Percentiles rank a stretch among this genome's conserved stretches.
Conservation (phyloP, 352 stramenopile species). For the Phytophthora ohioensis region DNA sequence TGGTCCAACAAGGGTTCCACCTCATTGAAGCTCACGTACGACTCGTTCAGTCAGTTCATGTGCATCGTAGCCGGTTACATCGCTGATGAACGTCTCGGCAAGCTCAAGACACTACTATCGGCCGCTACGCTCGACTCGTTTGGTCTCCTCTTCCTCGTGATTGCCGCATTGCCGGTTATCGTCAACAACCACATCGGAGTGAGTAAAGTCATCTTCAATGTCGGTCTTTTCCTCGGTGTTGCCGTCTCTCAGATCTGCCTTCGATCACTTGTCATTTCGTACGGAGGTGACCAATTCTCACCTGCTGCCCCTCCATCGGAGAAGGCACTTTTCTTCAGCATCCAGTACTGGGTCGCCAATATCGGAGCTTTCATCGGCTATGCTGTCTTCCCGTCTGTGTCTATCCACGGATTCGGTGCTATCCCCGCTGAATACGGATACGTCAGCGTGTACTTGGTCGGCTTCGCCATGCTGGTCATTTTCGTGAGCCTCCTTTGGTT, state of each 20-base stretch:
- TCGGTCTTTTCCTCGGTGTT: conserved; percentile 60
- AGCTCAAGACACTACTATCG: conserved; percentile 38
- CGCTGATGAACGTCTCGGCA: conserved; percentile 63
- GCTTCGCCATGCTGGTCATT: conserved; percentile 48
- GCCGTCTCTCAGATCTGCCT: conserved; percentile 56
- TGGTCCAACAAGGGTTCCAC: conserved; percentile 62
- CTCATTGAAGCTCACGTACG: conserved; percentile 73
- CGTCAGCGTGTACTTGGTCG: conserved; percentile 72
- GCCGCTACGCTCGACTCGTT: conserved; percentile 48
- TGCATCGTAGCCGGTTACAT: conserved; percentile 67
- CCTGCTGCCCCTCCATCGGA: conserved; percentile 44
- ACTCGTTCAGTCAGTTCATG: conserved; percentile 69
- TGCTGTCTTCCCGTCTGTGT: conserved; percentile 77
- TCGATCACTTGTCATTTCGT: conserved; percentile 67
- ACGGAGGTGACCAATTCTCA: conserved; percentile 71
- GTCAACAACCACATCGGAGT: conserved; percentile 37
- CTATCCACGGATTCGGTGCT: conserved; percentile 65
- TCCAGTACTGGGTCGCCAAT: conserved; percentile 87
- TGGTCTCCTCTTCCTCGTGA: conserved; percentile 57
- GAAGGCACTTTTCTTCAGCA: conserved; percentile 81
- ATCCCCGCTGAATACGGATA: conserved; percentile 47
- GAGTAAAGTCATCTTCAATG: conserved; percentile 55
- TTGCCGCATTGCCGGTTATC: conserved; percentile 49
- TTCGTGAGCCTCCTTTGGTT: conserved; percentile 48
- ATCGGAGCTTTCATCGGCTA: conserved; percentile 78